Percentiles rank a stretch among this genome's conserved stretches.
Evolutionary conservation across 192 early-diverging fungal species (phyloP).

Genomic region (Linnemannia exigua): DNA sequence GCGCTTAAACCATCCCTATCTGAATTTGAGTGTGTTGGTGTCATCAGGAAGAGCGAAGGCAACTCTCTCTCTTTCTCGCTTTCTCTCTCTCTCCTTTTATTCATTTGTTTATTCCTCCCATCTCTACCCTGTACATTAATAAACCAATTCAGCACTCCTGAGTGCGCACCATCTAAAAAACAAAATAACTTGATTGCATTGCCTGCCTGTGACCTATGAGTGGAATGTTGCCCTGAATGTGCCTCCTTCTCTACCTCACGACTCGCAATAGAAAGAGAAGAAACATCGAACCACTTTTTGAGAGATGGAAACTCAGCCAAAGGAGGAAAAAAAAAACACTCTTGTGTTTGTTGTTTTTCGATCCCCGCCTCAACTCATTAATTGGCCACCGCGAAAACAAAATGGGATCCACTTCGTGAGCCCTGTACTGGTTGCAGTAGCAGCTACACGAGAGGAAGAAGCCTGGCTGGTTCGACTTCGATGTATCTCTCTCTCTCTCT

Average conservation of each 20-base stretch:
- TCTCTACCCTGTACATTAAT: constrained; percentile 4
- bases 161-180: no score
- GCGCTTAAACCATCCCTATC: constrained; percentile 53
- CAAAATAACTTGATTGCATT: not conserved
- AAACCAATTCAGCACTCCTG: not conserved
- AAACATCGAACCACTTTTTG: not conserved
- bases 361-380: constrained; percentile 1
- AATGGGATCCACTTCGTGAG: no score
- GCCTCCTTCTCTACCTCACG: not conserved
- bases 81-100: not conserved
- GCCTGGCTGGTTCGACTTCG: no score
- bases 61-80: not conserved
- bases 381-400: no score
- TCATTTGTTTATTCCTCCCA: constrained; percentile 6
- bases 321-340: not conserved
- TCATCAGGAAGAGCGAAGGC: no score
- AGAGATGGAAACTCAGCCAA: not conserved
- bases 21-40: no score
- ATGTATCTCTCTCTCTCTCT: no score
- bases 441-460: no score
- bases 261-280: not conserved
- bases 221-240: not conserved
- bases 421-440: no score
- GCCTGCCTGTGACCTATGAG: not conserved
- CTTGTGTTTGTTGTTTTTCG: not conserved